Evolutionary conservation across 192 early-diverging fungal genomes (phyloP), one percentile per base, ranked within the genome.

Genomic region (Spizellomyces punctatus): DNA sequence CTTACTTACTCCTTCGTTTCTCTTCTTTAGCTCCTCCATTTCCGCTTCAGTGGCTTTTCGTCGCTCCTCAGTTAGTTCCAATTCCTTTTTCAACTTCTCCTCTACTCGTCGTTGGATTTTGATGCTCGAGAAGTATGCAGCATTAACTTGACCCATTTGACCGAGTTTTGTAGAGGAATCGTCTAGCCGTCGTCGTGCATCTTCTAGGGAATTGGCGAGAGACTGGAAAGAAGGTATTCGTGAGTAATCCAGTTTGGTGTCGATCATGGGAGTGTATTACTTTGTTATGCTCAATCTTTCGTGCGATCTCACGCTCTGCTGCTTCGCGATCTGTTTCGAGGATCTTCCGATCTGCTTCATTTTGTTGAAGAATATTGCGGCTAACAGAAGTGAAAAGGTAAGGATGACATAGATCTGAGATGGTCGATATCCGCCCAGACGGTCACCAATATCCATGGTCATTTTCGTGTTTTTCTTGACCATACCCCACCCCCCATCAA

Each of bases 31-130:
- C 46, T 74, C 64, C 73, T 76, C 76, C 0, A 69, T 41, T 22
- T 68, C 76, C 9, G 47, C 60, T 63, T 86, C 84, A 1, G 57
- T 55, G 5, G 66, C 63, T 54, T 75, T 72, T 19, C 77, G 55
- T 14, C 64, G 67, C 36, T 75, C 64, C 27, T 46, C 69, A 10
- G 21, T 46, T 36, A 74, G 27, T 46, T 80, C 75, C 10, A 81
- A 52, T 70, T 83, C 82, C 56, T 78, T 82, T 57, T 82, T 80
- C 43, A 86, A 17, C 66, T 86, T 86, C 17, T 64, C 64, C 56
- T 82, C 67, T 12, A 86, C 78, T n/a, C 81, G 71, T 36, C 71
- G 61, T 27, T 86, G 82, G 21, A 86, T 81, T 64, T 86, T 86
- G 55, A 86, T 57, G 44, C 78, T 82, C 6, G 78, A 76, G 44